Conservation (phyloP, 768 basidiomycete genomes). For the Guyanaporus albipodus region DNA sequence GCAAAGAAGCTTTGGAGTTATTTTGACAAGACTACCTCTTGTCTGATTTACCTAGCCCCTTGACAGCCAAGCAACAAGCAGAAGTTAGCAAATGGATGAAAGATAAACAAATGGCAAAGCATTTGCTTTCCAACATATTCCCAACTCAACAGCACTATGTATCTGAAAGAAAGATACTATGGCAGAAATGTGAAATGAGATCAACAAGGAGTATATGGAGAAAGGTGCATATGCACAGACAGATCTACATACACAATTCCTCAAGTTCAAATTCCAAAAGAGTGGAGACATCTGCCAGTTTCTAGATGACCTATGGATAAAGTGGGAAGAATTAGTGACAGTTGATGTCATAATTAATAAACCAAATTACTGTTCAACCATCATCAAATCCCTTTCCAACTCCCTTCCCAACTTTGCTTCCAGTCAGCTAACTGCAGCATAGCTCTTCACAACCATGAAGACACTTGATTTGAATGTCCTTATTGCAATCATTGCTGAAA, state of each 20-base stretch:
- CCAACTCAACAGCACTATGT: background rate
- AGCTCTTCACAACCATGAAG: background rate
- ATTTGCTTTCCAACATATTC: background rate
- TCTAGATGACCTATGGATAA: background rate
- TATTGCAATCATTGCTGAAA: background rate
- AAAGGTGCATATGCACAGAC: background rate
- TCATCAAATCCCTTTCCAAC: background rate
- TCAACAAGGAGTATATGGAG: background rate
- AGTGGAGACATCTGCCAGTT: background rate
- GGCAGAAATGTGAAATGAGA: background rate
- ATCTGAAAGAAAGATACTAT: no score
- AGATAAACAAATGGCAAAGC: background rate
- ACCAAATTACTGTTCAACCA: background rate
- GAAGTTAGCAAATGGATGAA: no score
- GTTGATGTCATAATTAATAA: background rate
- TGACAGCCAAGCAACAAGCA: no score
- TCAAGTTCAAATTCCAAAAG: background rate
- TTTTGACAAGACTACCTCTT: no score
- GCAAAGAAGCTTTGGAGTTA: no score
- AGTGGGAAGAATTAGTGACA: background rate
- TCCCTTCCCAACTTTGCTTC: background rate
- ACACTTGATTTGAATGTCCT: background rate
- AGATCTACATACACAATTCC: background rate
- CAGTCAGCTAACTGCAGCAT: background rate
- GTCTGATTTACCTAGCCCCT: no score